A percentile compares a stretch with the other conserved stretches of the same genome.
These are phyloP conservation scores for Amauroascus verrucosus DNA, from an alignment of 2,329 filamentous ascomycete genomes.

Conservation along the genomic window DNA sequence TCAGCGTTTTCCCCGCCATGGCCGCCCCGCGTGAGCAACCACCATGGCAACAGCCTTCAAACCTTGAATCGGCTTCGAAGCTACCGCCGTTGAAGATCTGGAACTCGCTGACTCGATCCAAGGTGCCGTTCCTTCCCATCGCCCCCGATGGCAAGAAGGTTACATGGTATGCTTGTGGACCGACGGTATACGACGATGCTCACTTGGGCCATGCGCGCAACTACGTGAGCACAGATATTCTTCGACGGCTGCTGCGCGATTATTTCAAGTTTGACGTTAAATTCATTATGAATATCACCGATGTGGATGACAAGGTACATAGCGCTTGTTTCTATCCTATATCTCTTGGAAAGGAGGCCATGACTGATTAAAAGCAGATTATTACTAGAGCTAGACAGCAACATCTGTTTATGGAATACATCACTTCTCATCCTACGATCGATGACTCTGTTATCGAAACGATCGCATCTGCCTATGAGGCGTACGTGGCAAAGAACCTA, in stretches of 20 bases:
- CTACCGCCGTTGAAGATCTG: constrained; percentile 59
- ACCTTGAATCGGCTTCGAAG: constrained; percentile 24
- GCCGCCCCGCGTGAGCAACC: constrained; percentile 35
- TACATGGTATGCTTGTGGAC: constrained; percentile 82
- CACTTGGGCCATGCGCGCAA: constrained; percentile 79
- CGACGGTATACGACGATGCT: constrained; percentile 72
- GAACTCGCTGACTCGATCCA: constrained; percentile 67
- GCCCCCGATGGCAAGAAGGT: constrained; percentile 58
- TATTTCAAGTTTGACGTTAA: constrained; percentile 75
- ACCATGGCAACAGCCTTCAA: constrained; percentile 35
- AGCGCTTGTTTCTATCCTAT: background rate
- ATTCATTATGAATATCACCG: constrained; percentile 91
- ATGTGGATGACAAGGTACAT: constrained; percentile 62
- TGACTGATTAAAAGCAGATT: constrained; percentile 37
- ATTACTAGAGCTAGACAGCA: constrained; percentile 62
- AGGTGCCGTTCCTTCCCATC: constrained; percentile 64
- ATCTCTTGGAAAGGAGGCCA: background rate
- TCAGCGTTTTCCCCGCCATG: constrained; percentile 6
- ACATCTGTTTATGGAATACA: constrained; percentile 62
- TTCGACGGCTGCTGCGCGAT: constrained; percentile 68
- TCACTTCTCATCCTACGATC: constrained; percentile 40
- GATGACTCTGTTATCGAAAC: constrained; percentile 40
- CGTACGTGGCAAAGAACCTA: constrained; percentile 59
- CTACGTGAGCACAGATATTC: constrained; percentile 83
- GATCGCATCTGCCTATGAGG: constrained; percentile 43